Evolutionary conservation across 768 basidiomycete species (phyloP).

Genomic region (Macrolepiota fuliginosa): DNA sequence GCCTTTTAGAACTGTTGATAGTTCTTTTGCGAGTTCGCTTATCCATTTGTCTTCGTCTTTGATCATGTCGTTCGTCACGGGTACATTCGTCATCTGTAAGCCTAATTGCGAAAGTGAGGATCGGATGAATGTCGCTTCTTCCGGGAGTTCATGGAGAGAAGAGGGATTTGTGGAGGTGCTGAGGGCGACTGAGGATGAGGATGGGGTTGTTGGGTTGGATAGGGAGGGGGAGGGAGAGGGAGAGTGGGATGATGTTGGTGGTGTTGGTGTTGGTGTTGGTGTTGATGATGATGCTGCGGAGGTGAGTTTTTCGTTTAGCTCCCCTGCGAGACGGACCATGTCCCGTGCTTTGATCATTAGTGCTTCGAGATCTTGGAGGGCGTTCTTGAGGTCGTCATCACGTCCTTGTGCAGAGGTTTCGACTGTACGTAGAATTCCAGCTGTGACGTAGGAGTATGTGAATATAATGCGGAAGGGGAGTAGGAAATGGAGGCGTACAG

Average conservation of each 20-base stretch:
- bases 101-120: conserved; percentile 90
- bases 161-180: conserved; percentile 18
- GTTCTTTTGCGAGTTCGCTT: conserved; percentile 79
- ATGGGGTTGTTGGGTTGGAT: conserved; percentile 18
- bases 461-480: conserved; percentile 3
- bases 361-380: conserved; percentile 85
- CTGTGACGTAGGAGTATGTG: conserved; percentile 32
- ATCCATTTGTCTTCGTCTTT: conserved; percentile 78
- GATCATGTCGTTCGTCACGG: conserved; percentile 88
- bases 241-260: conserved; percentile 21
- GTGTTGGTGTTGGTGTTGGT: conserved; percentile 16
- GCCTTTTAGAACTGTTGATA: conserved; percentile 69
- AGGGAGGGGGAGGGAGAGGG: conserved; percentile 23
- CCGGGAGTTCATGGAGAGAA: conserved; percentile 59
- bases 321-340: conserved; percentile 87
- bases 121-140: conserved; percentile 85
- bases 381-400: conserved; percentile 66
- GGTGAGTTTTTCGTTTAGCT: conserved; percentile 81
- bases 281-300: conserved; percentile 33
- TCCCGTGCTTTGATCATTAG: conserved; percentile 90
- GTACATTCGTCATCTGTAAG: conserved; percentile 70
- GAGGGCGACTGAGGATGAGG: conserved; percentile 24
- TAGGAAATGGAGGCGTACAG: conserved; percentile 12
- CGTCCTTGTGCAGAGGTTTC: conserved; percentile 63
- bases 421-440: conserved; percentile 79